Evolutionary conservation across 2,329 filamentous ascomycete genomes (phyloP).

Genomic region (Epichloe sylvatica): DNA sequence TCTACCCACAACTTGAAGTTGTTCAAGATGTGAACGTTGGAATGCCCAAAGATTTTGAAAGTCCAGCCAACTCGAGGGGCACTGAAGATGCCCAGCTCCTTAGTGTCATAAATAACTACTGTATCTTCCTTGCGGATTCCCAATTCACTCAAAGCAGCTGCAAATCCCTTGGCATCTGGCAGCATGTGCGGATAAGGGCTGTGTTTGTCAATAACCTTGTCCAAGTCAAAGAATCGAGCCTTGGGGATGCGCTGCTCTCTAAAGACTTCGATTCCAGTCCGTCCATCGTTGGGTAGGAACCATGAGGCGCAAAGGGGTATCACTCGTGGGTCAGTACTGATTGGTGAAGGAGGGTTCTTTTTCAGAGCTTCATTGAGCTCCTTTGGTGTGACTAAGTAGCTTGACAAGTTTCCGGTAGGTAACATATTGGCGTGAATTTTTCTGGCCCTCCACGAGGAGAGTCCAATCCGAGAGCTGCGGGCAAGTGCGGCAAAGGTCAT

Average conservation of each 20-base stretch:
- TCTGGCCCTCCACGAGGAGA: conserved; percentile 24
- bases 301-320: conserved; percentile 86
- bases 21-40: conserved; percentile 78
- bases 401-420: conserved; percentile 41
- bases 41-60: conserved; percentile 75
- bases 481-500: conserved; percentile 32
- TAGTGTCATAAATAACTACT: conserved; percentile 86
- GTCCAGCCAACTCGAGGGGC: conserved; percentile 93
- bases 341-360: conserved; percentile 64
- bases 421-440: conserved; percentile 17
- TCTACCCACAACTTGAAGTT: conserved; percentile 94
- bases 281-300: conserved; percentile 88
- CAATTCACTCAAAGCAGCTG: conserved; percentile 73
- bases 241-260: conserved; percentile 71
- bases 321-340: conserved; percentile 68
- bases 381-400: conserved; percentile 74
- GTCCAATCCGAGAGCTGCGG: conserved; percentile 26
- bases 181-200: conserved; percentile 96
- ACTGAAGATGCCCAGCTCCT: conserved; percentile 85
- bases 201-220: conserved; percentile 74
- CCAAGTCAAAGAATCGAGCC: conserved; percentile 91
- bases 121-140: conserved; percentile 80
- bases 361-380: conserved; percentile 71
- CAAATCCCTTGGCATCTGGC: conserved; percentile 66
- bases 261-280: conserved; percentile 70